Evolutionary conservation across 2,329 filamentous ascomycete genomes (phyloP).

Genomic region (Elsinoe australis): DNA sequence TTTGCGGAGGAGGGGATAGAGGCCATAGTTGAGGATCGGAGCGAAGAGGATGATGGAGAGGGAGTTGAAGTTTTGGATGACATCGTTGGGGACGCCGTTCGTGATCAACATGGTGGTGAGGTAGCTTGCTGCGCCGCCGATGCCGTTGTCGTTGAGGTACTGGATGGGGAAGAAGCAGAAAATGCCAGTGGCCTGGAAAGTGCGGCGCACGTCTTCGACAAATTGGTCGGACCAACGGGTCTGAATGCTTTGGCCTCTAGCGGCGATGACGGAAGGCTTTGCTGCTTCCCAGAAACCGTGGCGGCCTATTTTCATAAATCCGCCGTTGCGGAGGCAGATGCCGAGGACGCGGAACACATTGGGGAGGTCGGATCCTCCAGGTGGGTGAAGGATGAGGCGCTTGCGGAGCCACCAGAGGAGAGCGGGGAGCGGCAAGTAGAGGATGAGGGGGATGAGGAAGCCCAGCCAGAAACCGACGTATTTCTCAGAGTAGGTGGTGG

Average conservation of each 20-base stretch:
- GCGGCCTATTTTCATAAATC: conserved; percentile 21
- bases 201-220: conserved; percentile 61
- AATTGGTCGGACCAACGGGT: conserved; percentile 58
- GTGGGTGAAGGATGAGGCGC: conserved; percentile 24
- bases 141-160: conserved; percentile 31
- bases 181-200: conserved; percentile 58
- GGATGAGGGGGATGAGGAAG: conserved; percentile 52
- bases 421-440: conserved; percentile 47
- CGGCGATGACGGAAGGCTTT: conserved; percentile 26
- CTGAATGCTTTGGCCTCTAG: conserved; percentile 20
- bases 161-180: conserved; percentile 48
- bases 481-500: conserved; percentile 59
- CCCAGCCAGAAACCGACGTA: conserved; percentile 59
- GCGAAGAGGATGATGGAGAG: conserved; percentile 39
- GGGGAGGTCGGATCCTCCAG: conserved; percentile 24
- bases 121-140: conserved; percentile 23
- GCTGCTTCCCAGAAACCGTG: conserved; percentile 25
- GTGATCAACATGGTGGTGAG: conserved; percentile 26
- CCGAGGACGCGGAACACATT: conserved; percentile 24
- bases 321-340: conserved; percentile 20
- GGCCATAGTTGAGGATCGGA: conserved; percentile 36
- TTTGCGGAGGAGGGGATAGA: conserved; percentile 39
- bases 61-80: conserved; percentile 41
- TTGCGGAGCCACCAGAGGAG: conserved; percentile 25
- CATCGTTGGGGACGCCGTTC: conserved; percentile 39